Percentiles rank a stretch among this genome's conserved stretches.
These are phyloP conservation scores for Globisporangium emineosum DNA, from an alignment of 352 stramenopile species.

Conservation along the genomic window DNA sequence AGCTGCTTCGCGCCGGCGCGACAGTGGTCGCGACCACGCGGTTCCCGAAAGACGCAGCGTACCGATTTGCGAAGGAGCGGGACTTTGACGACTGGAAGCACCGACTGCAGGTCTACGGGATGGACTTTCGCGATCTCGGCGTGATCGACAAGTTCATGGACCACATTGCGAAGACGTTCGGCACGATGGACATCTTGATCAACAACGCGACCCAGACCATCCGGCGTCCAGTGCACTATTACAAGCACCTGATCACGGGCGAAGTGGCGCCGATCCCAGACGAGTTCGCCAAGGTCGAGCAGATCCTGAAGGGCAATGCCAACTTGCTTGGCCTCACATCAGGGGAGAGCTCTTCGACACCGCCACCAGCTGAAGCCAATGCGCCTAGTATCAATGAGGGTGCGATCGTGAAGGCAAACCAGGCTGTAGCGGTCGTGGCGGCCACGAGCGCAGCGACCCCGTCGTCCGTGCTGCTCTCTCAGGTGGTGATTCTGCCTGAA, in stretches of 20 bases:
- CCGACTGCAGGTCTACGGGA: slow-evolving; percentile 89
- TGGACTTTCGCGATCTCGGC: slow-evolving; percentile 93
- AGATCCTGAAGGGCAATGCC: slow-evolving; percentile 53
- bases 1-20: slow-evolving; percentile 86
- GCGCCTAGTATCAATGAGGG: slow-evolving; percentile 4
- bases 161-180: slow-evolving; percentile 67
- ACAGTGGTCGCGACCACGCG: slow-evolving; percentile 91
- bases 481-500: slow-evolving; percentile 85
- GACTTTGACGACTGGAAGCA: slow-evolving; percentile 84
- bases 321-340: slow-evolving; percentile 28
- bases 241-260: slow-evolving; percentile 80
- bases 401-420: slow-evolving; percentile 29
- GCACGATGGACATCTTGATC: slow-evolving; percentile 91
- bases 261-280: slow-evolving; percentile 61
- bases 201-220: slow-evolving; percentile 98
- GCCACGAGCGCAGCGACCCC: slow-evolving; percentile 26
- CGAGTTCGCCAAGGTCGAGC: slow-evolving; percentile 35
- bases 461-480: slow-evolving; percentile 87
- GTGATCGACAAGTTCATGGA: slow-evolving; percentile 93
- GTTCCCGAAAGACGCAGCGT: slow-evolving; percentile 91
- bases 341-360: neutral
- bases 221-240: slow-evolving; percentile 90
- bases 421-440: slow-evolving; percentile 14
- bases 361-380: neutral
- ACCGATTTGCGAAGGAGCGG: slow-evolving; percentile 79